A percentile compares a stretch with the other conserved stretches of the same genome.
Evolutionary conservation across 2,329 filamentous ascomycete genomes (phyloP).

Genomic region (Colletotrichum gloeosporioides): DNA sequence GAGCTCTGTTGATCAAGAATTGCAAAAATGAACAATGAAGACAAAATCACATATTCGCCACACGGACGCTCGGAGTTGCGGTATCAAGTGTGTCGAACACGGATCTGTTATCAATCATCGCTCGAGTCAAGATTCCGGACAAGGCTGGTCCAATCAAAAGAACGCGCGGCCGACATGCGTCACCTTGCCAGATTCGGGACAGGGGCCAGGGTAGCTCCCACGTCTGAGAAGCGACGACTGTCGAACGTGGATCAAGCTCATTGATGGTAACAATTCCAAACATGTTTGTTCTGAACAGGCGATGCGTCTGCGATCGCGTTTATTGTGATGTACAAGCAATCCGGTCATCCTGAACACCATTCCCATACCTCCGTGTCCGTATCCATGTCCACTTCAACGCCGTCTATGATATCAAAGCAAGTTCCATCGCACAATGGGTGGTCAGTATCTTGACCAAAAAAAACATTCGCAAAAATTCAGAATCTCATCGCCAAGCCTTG

Average conservation of each 20-base stretch:
- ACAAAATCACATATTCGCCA: background rate
- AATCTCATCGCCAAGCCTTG: conserved; percentile 51
- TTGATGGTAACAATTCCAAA: background rate
- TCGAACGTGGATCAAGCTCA: background rate
- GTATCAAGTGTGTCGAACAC: background rate
- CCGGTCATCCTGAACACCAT: conserved; percentile 2
- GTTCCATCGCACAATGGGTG: background rate
- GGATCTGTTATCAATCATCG: conserved; percentile 2
- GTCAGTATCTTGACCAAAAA: background rate
- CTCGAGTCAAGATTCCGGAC: conserved; percentile 7
- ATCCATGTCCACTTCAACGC: background rate
- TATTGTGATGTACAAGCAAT: conserved; percentile 8
- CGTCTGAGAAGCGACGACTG: background rate
- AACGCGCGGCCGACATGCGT: conserved; percentile 16
- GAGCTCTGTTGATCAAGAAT: background rate
- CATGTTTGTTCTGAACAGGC: background rate
- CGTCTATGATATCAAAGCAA: conserved; percentile 2
- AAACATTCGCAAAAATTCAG: background rate
- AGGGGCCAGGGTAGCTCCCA: background rate
- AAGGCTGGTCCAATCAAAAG: conserved; percentile 11
- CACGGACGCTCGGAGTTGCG: background rate
- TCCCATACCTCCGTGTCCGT: background rate
- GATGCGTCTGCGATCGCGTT: conserved; percentile 3
- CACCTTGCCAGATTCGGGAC: conserved; percentile 9
- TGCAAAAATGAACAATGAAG: no score